A percentile compares a stretch with the other conserved stretches of the same genome.
Conservation (phyloP, 2,329 filamentous ascomycete species). For the Thyridium curvatum region DNA sequence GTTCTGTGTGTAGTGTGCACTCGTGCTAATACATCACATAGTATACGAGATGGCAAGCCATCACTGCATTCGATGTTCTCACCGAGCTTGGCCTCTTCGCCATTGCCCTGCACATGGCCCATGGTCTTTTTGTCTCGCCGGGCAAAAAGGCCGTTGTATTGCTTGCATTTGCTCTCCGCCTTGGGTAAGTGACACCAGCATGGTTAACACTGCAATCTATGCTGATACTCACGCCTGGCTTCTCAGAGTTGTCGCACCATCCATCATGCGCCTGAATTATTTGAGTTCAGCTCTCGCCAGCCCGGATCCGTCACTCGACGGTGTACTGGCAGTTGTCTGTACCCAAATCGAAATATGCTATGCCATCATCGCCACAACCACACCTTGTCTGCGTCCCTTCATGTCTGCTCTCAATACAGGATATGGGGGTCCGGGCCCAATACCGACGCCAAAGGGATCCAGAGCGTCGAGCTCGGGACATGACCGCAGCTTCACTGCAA, state of each 20-base stretch:
- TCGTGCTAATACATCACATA: slow-evolving; percentile 5
- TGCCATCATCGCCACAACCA: slow-evolving; percentile 30
- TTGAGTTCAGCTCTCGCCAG: slow-evolving; percentile 21
- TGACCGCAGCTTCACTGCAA: too few species aligned
- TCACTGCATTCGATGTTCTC: slow-evolving; percentile 30
- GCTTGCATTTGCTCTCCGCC: slow-evolving; percentile 31
- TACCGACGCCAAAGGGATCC: too few species aligned
- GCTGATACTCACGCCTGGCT: background rate
- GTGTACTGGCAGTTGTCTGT: slow-evolving; percentile 24
- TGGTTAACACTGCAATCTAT: background rate
- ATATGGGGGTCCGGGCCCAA: slow-evolving; percentile 15
- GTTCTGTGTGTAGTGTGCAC: background rate
- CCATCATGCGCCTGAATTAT: slow-evolving; percentile 29
- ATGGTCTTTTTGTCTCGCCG: slow-evolving; percentile 26
- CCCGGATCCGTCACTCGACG: slow-evolving; percentile 26
- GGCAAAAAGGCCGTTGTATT: slow-evolving; percentile 30
- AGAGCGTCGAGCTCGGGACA: too few species aligned
- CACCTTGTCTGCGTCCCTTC: slow-evolving; percentile 36
- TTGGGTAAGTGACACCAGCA: slow-evolving; percentile 25
- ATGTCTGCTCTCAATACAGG: slow-evolving; percentile 25
- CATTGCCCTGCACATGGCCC: slow-evolving; percentile 27
- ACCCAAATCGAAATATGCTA: slow-evolving; percentile 33
- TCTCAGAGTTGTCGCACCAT: slow-evolving; percentile 30
- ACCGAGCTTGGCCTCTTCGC: slow-evolving; percentile 29
- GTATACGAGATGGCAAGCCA: slow-evolving; percentile 29